A percentile compares a stretch with the other conserved stretches of the same genome.
Evolutionary conservation across 2,329 filamentous ascomycete genomes (phyloP).

Genomic region (Periconia macrospinosa): DNA sequence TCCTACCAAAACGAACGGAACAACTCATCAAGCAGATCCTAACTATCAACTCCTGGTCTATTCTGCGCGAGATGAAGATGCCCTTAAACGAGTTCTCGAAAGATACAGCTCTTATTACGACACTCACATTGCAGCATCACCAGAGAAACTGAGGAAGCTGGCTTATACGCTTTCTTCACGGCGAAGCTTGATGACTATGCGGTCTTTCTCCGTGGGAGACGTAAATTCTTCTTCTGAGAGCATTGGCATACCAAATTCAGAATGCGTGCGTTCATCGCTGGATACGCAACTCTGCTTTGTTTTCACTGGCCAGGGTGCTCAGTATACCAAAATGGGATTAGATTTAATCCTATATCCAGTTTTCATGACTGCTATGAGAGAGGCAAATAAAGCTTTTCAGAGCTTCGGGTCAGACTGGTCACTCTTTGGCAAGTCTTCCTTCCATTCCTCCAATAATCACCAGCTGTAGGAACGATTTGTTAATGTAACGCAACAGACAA

Average conservation of each 20-base stretch:
- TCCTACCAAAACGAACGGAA: neutral
- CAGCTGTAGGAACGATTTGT: neutral
- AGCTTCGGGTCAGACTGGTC: neutral
- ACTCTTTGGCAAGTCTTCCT: neutral
- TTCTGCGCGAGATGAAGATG: neutral
- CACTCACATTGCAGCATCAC: neutral
- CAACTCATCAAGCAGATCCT: neutral
- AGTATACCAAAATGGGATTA: conserved; percentile 13
- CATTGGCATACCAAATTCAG: neutral
- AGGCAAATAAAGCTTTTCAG: neutral
- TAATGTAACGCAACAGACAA: neutral
- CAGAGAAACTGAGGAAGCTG: conserved; percentile 11
- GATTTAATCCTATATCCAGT: conserved; percentile 2
- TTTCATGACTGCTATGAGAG: conserved; percentile 1
- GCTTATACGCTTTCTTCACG: neutral
- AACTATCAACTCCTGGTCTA: neutral
- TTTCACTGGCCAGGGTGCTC: conserved; percentile 23
- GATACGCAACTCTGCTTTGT: conserved; percentile 4
- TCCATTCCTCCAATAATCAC: neutral
- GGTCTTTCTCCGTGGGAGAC: neutral
- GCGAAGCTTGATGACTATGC: neutral
- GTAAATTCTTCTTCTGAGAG: neutral
- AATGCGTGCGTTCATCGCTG: neutral
- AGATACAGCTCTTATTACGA: neutral
- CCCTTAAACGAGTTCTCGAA: neutral